Base-by-base conservation (phyloP, 306 rosid species). In the Abrus precatorius region DNA sequence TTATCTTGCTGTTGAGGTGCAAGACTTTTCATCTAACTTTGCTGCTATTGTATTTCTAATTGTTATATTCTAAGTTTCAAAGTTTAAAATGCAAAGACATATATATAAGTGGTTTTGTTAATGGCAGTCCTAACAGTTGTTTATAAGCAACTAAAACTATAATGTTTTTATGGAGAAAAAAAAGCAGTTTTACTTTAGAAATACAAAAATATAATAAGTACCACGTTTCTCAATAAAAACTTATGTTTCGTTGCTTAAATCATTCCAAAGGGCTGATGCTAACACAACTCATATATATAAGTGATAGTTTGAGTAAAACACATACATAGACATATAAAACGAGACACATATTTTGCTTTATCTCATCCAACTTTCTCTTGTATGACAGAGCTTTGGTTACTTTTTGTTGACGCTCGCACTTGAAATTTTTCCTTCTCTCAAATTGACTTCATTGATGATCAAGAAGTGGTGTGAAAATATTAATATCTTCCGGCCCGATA, bases 1-100 rank as follows among this genome's bases (percentile, higher is more conserved):
- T 85, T 95, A 95, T 87, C 97, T 95, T 77, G 97, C 89, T 65
- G 59, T 91, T 67, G 97, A 95, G 96, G 98, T 95, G 75, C 60
- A 77, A 68, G 29, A 82, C 57, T 30, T 77, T 60, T 62, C 50
- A 5, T 63, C 45, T 56, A 68, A 40, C 12, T 62, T 68, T 76
- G 45, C 74, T 57, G 68, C 41, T 67, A 10, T 75, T 84, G 6
- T 75, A 40, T 79, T 60, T 64, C 72, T 76, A 53, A 6, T 29
- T 73, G 63, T 77, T 9, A 55, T 48, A 70, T 85, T 82, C 64
- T 48, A 12, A 36, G 70, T 78, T 78, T 70, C 5, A 8, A 71
- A 29, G 33, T 70, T 87, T 9, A 55, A 72, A 74, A 13, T 84
- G 62, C 43, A 14, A 67, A 7, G 54, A 52, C n/a, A n/a, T 13